These are phyloP conservation scores for Rhodotorula glutinis DNA, from an alignment of 1,284 basidiomycete species.

Conservation along the genomic window DNA sequence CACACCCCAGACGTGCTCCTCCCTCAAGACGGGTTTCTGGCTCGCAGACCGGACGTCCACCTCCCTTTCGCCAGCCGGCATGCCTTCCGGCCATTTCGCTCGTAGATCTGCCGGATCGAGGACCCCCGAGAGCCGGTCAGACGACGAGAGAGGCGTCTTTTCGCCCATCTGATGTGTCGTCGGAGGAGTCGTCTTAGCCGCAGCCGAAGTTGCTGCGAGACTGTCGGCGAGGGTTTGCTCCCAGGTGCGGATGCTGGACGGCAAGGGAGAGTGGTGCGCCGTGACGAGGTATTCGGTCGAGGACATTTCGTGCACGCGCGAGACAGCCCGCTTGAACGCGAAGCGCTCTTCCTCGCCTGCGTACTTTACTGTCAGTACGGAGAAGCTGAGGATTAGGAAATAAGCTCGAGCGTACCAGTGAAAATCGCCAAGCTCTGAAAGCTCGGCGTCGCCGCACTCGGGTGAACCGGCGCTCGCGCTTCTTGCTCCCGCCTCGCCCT, in stretches of 20 bases:
- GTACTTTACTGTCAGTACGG: neutral
- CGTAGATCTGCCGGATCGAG: slow-evolving; percentile 27
- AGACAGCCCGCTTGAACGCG: slow-evolving; percentile 60
- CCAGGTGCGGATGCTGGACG: slow-evolving; percentile 32
- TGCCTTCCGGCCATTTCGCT: slow-evolving; percentile 24
- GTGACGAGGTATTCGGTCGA: slow-evolving; percentile 53
- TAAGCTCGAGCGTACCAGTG: slow-evolving; percentile 52
- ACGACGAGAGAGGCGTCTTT: slow-evolving; percentile 4
- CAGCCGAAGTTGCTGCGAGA: neutral
- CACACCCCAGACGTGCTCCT: slow-evolving; percentile 37
- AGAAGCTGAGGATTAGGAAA: neutral
- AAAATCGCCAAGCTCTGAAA: slow-evolving; percentile 61
- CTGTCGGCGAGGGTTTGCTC: slow-evolving; percentile 12
- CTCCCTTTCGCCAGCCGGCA: slow-evolving; percentile 17
- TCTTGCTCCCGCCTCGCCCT: slow-evolving; percentile 4
- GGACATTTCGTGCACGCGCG: slow-evolving; percentile 65
- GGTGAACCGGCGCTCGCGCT: slow-evolving; percentile 27
- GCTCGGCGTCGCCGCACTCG: slow-evolving; percentile 39
- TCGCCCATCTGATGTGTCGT: slow-evolving; percentile 24
- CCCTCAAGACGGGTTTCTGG: slow-evolving; percentile 11
- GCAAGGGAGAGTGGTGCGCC: slow-evolving; percentile 27
- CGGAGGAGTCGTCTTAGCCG: neutral
- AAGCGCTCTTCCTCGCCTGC: slow-evolving; percentile 51
- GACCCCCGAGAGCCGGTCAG: slow-evolving; percentile 28
- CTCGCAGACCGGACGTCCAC: slow-evolving; percentile 14